Percentiles rank a stretch among this genome's conserved stretches.
These are phyloP conservation scores for Solanum hybrid DNA, from an alignment of 305 asterid genomes.

Conservation along the genomic window DNA sequence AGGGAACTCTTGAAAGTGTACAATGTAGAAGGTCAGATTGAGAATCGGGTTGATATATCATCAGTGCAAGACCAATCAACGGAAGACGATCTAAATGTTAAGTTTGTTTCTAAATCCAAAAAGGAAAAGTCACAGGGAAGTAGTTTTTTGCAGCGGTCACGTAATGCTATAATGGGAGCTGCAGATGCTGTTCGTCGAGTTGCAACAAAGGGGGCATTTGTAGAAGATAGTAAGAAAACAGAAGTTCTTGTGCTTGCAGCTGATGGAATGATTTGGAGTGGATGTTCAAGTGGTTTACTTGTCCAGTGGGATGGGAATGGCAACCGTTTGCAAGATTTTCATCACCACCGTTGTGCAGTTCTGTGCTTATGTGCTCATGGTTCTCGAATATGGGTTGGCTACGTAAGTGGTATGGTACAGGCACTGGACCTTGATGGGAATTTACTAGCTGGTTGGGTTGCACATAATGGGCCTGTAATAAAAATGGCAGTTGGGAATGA, in stretches of 20 bases:
- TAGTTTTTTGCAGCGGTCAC: slow-evolving; percentile 76
- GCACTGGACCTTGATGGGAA: slow-evolving; percentile 75
- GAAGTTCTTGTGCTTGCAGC: slow-evolving; percentile 69
- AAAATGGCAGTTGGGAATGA: slow-evolving; percentile 59
- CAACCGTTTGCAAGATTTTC: slow-evolving; percentile 60
- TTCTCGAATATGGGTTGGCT: slow-evolving; percentile 78
- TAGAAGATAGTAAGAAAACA: slow-evolving; percentile 65
- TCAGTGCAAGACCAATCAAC: slow-evolving; percentile 50
- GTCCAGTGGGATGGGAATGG: slow-evolving; percentile 97
- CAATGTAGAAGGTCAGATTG: slow-evolving; percentile 73
- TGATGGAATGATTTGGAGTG: slow-evolving; percentile 85
- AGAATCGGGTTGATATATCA: slow-evolving; percentile 60
- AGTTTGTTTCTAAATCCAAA: slow-evolving; percentile 61
- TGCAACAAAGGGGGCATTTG: slow-evolving; percentile 72
- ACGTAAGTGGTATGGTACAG: slow-evolving; percentile 75
- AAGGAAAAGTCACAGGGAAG: slow-evolving; percentile 80
- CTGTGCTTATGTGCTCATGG: slow-evolving; percentile 71
- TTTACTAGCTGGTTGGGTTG: slow-evolving; percentile 61
- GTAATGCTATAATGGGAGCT: slow-evolving; percentile 92
- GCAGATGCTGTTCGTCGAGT: slow-evolving; percentile 96
- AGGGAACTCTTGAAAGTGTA: slow-evolving; percentile 82
- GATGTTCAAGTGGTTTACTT: slow-evolving; percentile 70
- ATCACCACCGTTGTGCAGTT: slow-evolving; percentile 69
- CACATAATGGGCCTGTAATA: slow-evolving; percentile 83
- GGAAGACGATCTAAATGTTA: slow-evolving; percentile 72